phyloP scores from a whole-genome alignment of 192 early-diverging fungal genomes.

The Backusella mclennaniae region DNA sequence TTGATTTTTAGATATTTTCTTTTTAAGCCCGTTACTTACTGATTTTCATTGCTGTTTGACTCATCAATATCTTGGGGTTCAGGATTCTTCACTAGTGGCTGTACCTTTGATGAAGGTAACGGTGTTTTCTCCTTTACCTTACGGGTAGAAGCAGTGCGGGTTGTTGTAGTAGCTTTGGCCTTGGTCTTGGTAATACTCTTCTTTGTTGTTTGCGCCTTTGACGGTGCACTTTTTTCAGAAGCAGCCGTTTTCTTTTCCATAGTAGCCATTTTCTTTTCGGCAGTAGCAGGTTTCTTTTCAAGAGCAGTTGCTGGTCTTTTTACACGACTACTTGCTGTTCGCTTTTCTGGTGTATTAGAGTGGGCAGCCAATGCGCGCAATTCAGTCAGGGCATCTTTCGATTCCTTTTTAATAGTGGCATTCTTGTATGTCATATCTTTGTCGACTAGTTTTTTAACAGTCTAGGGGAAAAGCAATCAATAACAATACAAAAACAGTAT shows the following conservation, averaged over 20 bases:
- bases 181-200: not conserved
- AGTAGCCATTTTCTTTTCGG: not conserved
- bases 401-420: not conserved
- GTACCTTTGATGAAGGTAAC: not conserved
- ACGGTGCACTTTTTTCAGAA: not conserved
- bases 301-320: conserved; percentile 22
- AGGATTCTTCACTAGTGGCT: not conserved
- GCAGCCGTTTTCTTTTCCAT: not conserved
- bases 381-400: conserved; percentile 4
- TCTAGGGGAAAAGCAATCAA: not conserved
- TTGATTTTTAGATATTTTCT: no score
- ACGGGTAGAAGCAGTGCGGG: not conserved
- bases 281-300: not conserved
- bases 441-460: conserved; percentile 11
- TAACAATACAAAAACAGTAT: not conserved
- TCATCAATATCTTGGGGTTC: not conserved
- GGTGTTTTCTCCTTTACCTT: conserved; percentile 7
- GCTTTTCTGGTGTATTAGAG: not conserved
- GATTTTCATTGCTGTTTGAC: not conserved
- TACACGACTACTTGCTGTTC: not conserved
- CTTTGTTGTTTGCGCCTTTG: not conserved
- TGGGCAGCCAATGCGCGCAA: conserved; percentile 13
- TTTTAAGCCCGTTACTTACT: not conserved
- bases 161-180: not conserved
- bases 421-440: conserved; percentile 1